Percentiles rank a stretch among this genome's conserved stretches.
Evolutionary conservation across 352 stramenopile species (phyloP).

Genomic region (Phytophthora constricta): DNA sequence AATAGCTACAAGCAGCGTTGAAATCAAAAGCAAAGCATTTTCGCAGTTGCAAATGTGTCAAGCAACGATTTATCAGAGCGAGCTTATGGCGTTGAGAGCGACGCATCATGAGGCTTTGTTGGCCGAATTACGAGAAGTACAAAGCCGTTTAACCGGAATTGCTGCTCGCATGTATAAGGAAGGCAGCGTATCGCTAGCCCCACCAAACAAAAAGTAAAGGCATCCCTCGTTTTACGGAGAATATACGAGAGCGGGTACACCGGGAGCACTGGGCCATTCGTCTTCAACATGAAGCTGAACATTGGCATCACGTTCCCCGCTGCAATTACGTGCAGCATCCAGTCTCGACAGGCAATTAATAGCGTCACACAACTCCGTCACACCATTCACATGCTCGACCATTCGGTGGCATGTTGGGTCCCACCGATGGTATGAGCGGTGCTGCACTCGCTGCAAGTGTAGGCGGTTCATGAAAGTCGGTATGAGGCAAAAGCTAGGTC

Average conservation of each 20-base stretch:
- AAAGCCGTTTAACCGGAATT: too few relatives aligned
- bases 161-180: too few relatives aligned
- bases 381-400: conserved; percentile 2
- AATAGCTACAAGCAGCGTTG: not conserved
- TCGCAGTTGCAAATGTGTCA: too few relatives aligned
- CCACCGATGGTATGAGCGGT: conserved; percentile 17
- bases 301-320: conserved; percentile 4
- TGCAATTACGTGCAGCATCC: conserved; percentile 3
- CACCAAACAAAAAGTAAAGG: too few relatives aligned
- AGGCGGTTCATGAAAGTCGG: conserved; percentile 48
- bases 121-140: too few relatives aligned
- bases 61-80: too few relatives aligned
- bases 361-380: conserved; percentile 23
- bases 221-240: not conserved
- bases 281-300: conserved; percentile 32
- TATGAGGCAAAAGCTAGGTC: conserved; percentile 31
- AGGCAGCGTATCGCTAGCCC: too few relatives aligned
- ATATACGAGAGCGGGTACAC: conserved; percentile 22
- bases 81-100: too few relatives aligned
- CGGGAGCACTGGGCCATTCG: conserved; percentile 18
- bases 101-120: too few relatives aligned
- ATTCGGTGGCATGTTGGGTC: conserved; percentile 12
- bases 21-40: too few relatives aligned
- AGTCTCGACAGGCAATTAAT: conserved; percentile 9
- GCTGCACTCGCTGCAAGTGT: conserved; percentile 31